Percentiles rank a stretch among this genome's conserved stretches.
Evolutionary conservation across 169 alveolate species (phyloP).

Genomic region (Plasmodium berghei): DNA sequence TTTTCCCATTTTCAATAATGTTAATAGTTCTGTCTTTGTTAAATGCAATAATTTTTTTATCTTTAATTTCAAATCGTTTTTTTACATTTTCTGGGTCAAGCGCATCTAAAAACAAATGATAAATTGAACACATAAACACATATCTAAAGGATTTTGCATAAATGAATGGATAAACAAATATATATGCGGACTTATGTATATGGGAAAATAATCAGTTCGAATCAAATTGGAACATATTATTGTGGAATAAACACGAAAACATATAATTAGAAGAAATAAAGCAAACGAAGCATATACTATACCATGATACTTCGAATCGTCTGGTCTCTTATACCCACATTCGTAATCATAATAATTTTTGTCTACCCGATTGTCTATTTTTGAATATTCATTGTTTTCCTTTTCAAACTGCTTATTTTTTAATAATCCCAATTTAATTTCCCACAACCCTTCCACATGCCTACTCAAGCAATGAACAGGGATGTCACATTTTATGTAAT

Average conservation of each 20-base stretch:
- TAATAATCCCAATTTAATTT: slow-evolving; percentile 42
- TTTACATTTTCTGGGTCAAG: slow-evolving; percentile 44
- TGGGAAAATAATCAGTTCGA: too few relatives aligned
- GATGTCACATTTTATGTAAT: slow-evolving; percentile 62
- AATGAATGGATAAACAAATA: not conserved
- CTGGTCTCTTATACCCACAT: slow-evolving; percentile 72
- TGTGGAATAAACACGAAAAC: not conserved
- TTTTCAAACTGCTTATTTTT: not conserved
- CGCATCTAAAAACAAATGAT: slow-evolving; percentile 13
- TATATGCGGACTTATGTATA: not conserved
- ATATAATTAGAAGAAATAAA: not conserved
- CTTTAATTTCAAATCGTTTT: slow-evolving; percentile 29
- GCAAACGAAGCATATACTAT: slow-evolving; percentile 9
- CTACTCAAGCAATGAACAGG: slow-evolving; percentile 76
- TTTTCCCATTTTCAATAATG: slow-evolving; percentile 25
- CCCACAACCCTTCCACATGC: slow-evolving; percentile 72
- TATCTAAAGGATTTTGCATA: too few relatives aligned
- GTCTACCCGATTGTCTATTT: not conserved
- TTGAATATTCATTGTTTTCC: not conserved
- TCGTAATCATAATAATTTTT: slow-evolving; percentile 43
- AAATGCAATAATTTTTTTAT: slow-evolving; percentile 21
- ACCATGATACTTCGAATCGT: slow-evolving; percentile 61
- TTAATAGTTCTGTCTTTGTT: slow-evolving; percentile 56
- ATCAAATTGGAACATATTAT: too few relatives aligned
- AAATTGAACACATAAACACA: not conserved